phyloP scores from a whole-genome alignment of 2,329 filamentous ascomycete genomes.

The Neofusicoccum laricinum region DNA sequence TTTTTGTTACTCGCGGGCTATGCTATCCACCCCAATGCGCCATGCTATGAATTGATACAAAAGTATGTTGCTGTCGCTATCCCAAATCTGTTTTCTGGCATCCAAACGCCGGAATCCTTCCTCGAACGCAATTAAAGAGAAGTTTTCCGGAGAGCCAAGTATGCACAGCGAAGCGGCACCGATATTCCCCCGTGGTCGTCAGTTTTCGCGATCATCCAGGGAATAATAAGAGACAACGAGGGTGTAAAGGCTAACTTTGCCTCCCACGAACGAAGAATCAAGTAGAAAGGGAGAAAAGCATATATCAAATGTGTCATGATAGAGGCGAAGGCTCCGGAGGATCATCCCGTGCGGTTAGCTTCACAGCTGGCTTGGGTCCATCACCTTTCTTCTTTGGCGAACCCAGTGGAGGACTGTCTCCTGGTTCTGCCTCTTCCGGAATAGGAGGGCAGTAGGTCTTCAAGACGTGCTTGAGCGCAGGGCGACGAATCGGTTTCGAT shows the following conservation, averaged over 20 bases:
- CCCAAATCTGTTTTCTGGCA: background rate
- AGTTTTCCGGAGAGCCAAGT: background rate
- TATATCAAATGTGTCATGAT: background rate
- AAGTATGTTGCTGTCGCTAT: background rate
- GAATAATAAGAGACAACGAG: background rate
- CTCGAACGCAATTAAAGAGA: background rate
- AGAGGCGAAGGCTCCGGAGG: background rate
- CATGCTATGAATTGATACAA: conserved; percentile 2
- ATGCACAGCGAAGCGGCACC: background rate
- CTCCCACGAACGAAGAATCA: background rate
- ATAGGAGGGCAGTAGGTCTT: conserved; percentile 80
- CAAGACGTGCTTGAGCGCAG: conserved; percentile 79
- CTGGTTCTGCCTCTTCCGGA: conserved; percentile 57
- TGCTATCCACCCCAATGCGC: background rate
- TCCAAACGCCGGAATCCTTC: background rate
- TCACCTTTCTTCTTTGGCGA: background rate
- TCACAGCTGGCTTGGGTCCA: background rate
- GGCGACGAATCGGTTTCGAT: conserved; percentile 71
- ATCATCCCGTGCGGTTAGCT: background rate
- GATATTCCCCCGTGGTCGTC: background rate
- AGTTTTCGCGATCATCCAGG: background rate
- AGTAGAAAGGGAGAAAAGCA: background rate
- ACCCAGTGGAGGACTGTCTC: background rate
- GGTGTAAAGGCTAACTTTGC: background rate
- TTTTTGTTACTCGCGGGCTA: background rate